Conservation (phyloP, 768 basidiomycete genomes). For the Kwoniella sp. region DNA sequence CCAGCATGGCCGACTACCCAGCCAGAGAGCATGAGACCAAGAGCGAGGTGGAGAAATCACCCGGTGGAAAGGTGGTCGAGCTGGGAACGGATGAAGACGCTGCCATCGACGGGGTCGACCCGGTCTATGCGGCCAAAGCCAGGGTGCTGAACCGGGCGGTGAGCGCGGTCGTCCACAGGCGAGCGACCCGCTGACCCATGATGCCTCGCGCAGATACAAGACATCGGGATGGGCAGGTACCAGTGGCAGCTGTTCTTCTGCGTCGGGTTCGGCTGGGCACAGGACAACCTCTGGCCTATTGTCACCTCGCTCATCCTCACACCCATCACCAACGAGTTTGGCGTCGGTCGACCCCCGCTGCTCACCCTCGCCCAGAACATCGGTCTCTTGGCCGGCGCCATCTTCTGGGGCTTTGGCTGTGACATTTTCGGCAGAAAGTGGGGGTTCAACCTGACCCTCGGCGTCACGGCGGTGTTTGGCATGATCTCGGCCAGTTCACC, state of each 20-base stretch:
- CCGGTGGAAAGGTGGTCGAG: not conserved
- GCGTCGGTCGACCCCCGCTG: constrained; percentile 57
- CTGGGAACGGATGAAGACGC: constrained; percentile 18
- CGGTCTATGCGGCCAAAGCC: constrained; percentile 37
- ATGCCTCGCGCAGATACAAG: constrained; percentile 20
- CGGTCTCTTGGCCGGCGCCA: constrained; percentile 58
- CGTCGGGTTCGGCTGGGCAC: constrained; percentile 39
- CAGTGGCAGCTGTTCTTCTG: constrained; percentile 40
- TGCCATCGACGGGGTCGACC: constrained; percentile 35
- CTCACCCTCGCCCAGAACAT: constrained; percentile 68
- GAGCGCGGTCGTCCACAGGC: not conserved
- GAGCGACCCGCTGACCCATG: not conserved
- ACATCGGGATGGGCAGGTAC: constrained; percentile 40
- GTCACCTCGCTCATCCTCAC: constrained; percentile 64
- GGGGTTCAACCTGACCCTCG: constrained; percentile 67
- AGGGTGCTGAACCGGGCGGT: constrained; percentile 29
- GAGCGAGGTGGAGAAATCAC: too few relatives aligned
- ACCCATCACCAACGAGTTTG: constrained; percentile 64
- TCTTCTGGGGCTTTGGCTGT: constrained; percentile 36
- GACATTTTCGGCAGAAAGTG: constrained; percentile 50
- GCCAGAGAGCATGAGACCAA: too few relatives aligned
- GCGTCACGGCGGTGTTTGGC: constrained; percentile 65
- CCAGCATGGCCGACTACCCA: too few relatives aligned
- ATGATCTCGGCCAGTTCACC: constrained; percentile 61
- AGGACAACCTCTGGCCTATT: constrained; percentile 52